phyloP scores from a whole-genome alignment of 495 filamentous ascomycete genomes.

The Trichoderma reesei region DNA sequence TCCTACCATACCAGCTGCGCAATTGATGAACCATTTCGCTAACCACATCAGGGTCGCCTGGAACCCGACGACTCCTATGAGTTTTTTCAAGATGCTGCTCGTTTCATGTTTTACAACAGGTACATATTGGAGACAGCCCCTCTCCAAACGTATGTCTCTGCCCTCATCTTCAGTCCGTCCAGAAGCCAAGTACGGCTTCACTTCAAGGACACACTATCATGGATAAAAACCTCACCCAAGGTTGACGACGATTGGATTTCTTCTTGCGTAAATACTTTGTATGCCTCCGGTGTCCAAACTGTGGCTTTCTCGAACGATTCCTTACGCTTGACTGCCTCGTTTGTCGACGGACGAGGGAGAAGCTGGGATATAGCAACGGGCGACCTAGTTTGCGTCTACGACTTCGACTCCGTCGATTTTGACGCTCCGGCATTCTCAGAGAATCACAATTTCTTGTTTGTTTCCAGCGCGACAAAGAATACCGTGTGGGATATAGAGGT shows the following conservation, averaged over 20 bases:
- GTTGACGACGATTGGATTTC: constrained; percentile 11
- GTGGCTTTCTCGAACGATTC: no score
- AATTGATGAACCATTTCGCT: constrained; percentile 6
- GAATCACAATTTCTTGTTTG: no score
- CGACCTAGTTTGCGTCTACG: no score
- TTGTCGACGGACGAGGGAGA: no score
- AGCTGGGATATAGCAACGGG: no score
- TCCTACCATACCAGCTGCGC: background rate
- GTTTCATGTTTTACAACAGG: constrained; percentile 15
- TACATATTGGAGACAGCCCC: constrained; percentile 14
- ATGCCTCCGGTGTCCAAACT: no score
- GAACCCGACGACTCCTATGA: background rate
- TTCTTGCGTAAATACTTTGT: no score
- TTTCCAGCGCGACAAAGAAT: no score
- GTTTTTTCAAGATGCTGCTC: constrained; percentile 13
- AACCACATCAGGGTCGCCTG: background rate
- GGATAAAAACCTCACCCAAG: background rate
- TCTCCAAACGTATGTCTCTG: constrained; percentile 16
- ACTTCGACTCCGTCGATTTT: no score
- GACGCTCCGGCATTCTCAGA: no score
- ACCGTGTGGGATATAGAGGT: no score
- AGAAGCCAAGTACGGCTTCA: background rate
- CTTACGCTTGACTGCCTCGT: no score
- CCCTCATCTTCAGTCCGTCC: constrained; percentile 17
- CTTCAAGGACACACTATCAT: background rate